These are phyloP conservation scores for Colletotrichum brevisporum DNA, from an alignment of 2,329 filamentous ascomycete species.

Conservation along the genomic window DNA sequence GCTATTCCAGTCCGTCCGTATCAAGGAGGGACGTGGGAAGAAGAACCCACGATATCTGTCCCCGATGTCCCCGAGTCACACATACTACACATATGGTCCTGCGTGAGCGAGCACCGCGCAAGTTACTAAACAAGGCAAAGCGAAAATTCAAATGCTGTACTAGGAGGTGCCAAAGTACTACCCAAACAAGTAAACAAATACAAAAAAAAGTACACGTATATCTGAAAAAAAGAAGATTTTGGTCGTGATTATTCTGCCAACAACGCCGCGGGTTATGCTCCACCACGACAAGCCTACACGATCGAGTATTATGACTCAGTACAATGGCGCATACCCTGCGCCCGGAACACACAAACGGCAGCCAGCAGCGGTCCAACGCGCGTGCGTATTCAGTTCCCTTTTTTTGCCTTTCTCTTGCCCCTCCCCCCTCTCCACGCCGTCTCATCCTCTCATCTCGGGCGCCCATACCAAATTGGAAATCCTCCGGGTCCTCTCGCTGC, in stretches of 20 bases:
- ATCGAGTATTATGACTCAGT: slow-evolving; percentile 41
- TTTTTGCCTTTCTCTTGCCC: slow-evolving; percentile 11
- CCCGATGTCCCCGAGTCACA: slow-evolving; percentile 8
- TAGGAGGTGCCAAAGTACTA: no score
- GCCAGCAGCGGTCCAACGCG: neutral
- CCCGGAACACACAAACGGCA: slow-evolving; percentile 17
- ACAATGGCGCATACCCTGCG: slow-evolving; percentile 33
- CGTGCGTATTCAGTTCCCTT: slow-evolving; percentile 8
- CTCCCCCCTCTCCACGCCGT: slow-evolving; percentile 2
- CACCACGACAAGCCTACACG: slow-evolving; percentile 21
- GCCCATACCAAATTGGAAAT: slow-evolving; percentile 7
- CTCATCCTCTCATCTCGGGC: slow-evolving; percentile 23
- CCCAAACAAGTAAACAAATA: no score
- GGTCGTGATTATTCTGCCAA: slow-evolving; percentile 18
- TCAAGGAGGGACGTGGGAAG: neutral
- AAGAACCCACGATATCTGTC: neutral
- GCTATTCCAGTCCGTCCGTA: slow-evolving; percentile 14
- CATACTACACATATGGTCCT: neutral
- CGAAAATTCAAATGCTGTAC: no score
- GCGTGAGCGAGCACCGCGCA: neutral
- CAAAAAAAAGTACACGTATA: slow-evolving; percentile 1
- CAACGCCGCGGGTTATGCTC: slow-evolving; percentile 23
- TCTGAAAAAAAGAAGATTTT: neutral
- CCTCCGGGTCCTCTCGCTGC: slow-evolving; percentile 12
- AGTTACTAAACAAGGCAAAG: no score